Percentiles rank a stretch among this genome's conserved stretches.
Conservation (phyloP, 352 stramenopile species). For the Phytophthora megakarya region DNA sequence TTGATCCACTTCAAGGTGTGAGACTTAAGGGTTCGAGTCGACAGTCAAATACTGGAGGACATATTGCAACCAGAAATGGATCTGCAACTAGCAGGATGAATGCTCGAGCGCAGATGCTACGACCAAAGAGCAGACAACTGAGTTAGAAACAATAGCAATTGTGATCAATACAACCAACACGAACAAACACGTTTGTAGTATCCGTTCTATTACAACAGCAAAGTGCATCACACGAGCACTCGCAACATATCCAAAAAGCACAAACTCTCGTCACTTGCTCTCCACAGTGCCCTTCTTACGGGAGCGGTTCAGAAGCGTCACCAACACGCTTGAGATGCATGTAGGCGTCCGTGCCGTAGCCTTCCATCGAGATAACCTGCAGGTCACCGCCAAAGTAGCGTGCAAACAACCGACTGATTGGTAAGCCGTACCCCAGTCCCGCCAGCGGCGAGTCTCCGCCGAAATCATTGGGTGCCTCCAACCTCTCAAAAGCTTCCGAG, state of each 20-base stretch:
- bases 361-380: constrained; percentile 99
- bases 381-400: constrained; percentile 99
- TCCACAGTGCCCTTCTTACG: constrained; percentile 37
- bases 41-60: constrained; percentile 16
- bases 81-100: constrained; percentile 56
- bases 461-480: constrained; percentile 90
- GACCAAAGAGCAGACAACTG: constrained; percentile 43
- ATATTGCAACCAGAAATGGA: constrained; percentile 13
- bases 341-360: constrained; percentile 99
- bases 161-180: not conserved
- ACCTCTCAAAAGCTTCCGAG: constrained; percentile 90
- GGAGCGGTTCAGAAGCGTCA: constrained; percentile 87
- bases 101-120: constrained; percentile 55
- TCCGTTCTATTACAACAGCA: constrained; percentile 24
- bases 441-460: constrained; percentile 91
- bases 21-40: constrained; percentile 38
- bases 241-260: constrained; percentile 10
- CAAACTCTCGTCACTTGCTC: not conserved
- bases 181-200: not conserved
- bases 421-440: constrained; percentile 97
- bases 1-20: constrained; percentile 62
- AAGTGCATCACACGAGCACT: not conserved
- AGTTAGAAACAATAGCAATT: not conserved
- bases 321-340: constrained; percentile 93
- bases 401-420: constrained; percentile 96